Base-by-base conservation (phyloP, 2,329 filamentous ascomycete genomes). In the Alternaria arbusti region DNA sequence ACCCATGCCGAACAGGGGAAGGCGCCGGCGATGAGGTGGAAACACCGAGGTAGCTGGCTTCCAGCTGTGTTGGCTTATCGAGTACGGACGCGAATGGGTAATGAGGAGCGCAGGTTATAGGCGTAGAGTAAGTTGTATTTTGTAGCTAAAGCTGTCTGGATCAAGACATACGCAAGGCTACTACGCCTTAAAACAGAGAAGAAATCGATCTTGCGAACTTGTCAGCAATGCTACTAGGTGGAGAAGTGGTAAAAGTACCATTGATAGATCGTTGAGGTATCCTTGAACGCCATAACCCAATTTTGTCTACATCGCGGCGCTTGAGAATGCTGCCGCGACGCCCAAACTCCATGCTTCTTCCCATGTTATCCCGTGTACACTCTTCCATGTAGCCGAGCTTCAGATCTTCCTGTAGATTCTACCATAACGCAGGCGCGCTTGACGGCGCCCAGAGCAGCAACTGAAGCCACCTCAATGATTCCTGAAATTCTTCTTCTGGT, bases 401-500 rank as follows among this genome's bases (percentile, higher is more conserved):
- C 13, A 52, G 1, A 4, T 23, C 0, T 25, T 23, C 13, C 9
- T 9, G 9, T 25, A 5, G 13, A 40, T 20, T 11, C 49, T 52
- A 0, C 28, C 10, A 20, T 20, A 13, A 20, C 11, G 6, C n/a
- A 22, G 7, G 6, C 26, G 10, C 26, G 26, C 10, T 11, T 28
- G 30, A 32, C 30, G 6, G 30, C 30, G 9, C 28, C 3, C 1
- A 36, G 11, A 6, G 1, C 20, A 36, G 28, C 28, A 8, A 2
- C 3, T 1, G 4, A n/a, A 51, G 1, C 28, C 13, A 15, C 20
- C 23, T 40, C 45, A 79, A 46, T 89, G 86, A 84, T 89, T 89
- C 71, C 87, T 81, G 75, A 89, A 89, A 83, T 88, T 85, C 84
- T 92, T 92, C 81, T 92, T 91, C 82, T 91, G 88, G 79, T 91